These are phyloP conservation scores for Graphilbum ipis-grandicollis DNA, from an alignment of 2,329 filamentous ascomycete species.

Conservation along the genomic window DNA sequence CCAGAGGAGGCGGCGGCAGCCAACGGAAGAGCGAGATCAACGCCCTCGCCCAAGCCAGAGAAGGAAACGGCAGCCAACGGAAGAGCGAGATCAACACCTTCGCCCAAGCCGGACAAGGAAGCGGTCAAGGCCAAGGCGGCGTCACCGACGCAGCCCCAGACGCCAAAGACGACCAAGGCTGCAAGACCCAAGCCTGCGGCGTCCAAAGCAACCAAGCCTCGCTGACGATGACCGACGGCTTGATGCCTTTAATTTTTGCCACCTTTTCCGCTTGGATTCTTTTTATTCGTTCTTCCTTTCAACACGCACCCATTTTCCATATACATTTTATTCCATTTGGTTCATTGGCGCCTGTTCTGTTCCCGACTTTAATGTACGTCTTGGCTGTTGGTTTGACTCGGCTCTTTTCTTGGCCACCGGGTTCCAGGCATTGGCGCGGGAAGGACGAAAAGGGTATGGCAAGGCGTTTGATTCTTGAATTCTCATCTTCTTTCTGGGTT, in stretches of 20 bases:
- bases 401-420: too few relatives aligned
- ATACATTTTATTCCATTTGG: too few relatives aligned
- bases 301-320: too few relatives aligned
- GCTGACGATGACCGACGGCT: background rate
- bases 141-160: too few relatives aligned
- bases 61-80: background rate
- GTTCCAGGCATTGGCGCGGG: too few relatives aligned
- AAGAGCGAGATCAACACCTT: background rate
- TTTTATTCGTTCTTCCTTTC: too few relatives aligned
- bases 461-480: too few relatives aligned
- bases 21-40: background rate
- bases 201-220: background rate
- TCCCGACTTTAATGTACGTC: too few relatives aligned
- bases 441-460: too few relatives aligned
- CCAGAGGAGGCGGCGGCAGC: background rate
- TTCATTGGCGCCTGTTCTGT: too few relatives aligned
- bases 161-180: background rate
- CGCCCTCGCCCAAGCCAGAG: background rate
- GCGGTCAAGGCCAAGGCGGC: background rate
- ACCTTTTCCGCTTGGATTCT: background rate
- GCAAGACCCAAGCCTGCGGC: background rate
- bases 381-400: too few relatives aligned
- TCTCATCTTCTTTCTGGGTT: too few relatives aligned
- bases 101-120: background rate
- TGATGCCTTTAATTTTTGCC: background rate